These are phyloP conservation scores for Fomitopsis pinicola DNA, from an alignment of 1,284 basidiomycete species.

Conservation along the genomic window DNA sequence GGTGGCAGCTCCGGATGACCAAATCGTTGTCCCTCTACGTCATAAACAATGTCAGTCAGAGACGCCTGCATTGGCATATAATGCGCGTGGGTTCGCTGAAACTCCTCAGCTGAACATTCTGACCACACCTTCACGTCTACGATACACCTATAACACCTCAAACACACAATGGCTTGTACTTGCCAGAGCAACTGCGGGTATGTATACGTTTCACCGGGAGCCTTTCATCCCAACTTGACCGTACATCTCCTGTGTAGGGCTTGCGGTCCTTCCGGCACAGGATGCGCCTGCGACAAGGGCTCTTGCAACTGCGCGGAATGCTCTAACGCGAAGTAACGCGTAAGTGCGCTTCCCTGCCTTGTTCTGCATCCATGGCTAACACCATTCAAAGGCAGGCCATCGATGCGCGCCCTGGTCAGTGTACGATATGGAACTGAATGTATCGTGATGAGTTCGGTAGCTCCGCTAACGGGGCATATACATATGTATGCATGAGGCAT, in stretches of 20 bases:
- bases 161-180: slow-evolving; percentile 14
- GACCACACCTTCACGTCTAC: not conserved
- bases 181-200: slow-evolving; percentile 25
- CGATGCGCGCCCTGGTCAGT: not conserved
- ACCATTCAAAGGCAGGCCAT: not conserved
- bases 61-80: not conserved
- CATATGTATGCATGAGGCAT: not conserved
- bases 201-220: not conserved
- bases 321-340: slow-evolving; percentile 13
- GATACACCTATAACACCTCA: not conserved
- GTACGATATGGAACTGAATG: not conserved
- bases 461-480: too few relatives aligned
- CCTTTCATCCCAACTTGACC: not conserved
- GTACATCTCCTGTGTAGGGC: slow-evolving; percentile 9
- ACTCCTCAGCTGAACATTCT: not conserved
- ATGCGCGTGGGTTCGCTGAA: not conserved
- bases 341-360: not conserved
- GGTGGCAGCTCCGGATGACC: not conserved
- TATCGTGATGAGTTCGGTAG: not conserved
- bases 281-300: slow-evolving; percentile 22
- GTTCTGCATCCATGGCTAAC: not conserved
- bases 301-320: slow-evolving; percentile 25
- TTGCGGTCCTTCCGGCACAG: slow-evolving; percentile 21
- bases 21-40: not conserved
- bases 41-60: not conserved